Evolutionary conservation across 768 basidiomycete species (phyloP), one percentile per base, ranked within the genome.

Genomic region (Trametes meyenii): DNA sequence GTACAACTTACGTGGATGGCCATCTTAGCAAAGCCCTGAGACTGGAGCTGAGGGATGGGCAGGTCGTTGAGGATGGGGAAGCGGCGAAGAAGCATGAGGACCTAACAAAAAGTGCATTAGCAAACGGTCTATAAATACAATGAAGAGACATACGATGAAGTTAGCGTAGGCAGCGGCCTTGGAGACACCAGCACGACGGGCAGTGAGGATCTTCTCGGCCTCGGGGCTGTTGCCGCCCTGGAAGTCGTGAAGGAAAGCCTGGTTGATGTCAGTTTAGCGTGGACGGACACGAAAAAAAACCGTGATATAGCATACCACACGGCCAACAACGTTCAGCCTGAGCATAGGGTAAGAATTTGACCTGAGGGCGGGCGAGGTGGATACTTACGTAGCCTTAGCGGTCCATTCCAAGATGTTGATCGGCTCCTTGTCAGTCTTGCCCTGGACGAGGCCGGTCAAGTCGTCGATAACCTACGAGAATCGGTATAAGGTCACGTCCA

Each of bases 201-300:
- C 58, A 6, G 50, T 42, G 6, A 68, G 59, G 23, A 75, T 74
- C 19, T 56, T 29, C 26, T 48, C 24, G 3, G 74, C 74, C 5
- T 71, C 71, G 12, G 49, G 51, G 46, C 68, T 69, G 35, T 68
- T 60, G 5, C 74, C 74, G 38, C 66, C 69, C 36, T 69, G 57
- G 60, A 79, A 78, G 59, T 77, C 72, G 62, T 78, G 74, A 17
- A 70, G 73, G 51, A 79, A 78, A 0, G 67, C 77, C 63, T 64
- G 35, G 1, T 12, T 3, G 33, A 16, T 11, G 17, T 50, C 17
- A 45, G 17, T 16, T 2, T n/a, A 17, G 6, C 13, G 11, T 14
- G 10, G 5, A 1, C 7, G 19, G 5, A 19, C 11, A 12, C 45
- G 17, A 38, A n/a, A 6, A 33, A 19, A 33, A 19, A 14, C 2